Base-by-base conservation (phyloP, 1,284 basidiomycete species). In the Pulveroboletus sp. region DNA sequence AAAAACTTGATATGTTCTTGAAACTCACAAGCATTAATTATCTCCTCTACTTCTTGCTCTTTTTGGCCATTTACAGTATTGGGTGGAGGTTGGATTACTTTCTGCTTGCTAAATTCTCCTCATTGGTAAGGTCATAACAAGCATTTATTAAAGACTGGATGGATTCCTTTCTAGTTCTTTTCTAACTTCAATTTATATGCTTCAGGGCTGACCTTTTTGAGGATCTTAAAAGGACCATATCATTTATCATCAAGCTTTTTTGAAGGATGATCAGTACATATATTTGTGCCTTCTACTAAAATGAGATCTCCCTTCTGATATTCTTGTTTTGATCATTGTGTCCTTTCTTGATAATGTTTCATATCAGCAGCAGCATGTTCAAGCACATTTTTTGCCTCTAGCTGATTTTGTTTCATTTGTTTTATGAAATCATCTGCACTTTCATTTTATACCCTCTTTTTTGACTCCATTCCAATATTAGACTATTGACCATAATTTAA, bases 11-110 rank as follows among this genome's bases (percentile, higher is more conserved):
- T 3, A 8, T 20, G 11, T 9, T 10, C 25, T 2, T 5, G 0
- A 3, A 4, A 15, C 5, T 28, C n/a, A 0, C 11, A n/a, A 2
- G 26, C 26, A 6, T 28, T n/a, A 3, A 40, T 0, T 4, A 49
- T 49, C 0, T 14, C 47, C 5, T 48, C n/a, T 1, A 48, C 17
- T 8, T 48, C 36, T 1, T 48, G 47, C 18, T 48, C 36, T 22
- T 38, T 18, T 1, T 2, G 10, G 14, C 28, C 1, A 12, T 28
- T 31, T 0, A 31, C 4, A 14, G 22, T 0, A 5, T 14, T 9
- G 0, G 17, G 36, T 11, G 38, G 26, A 17, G 38, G 38, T 5
- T 4, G 18, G 8, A 5, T 7, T 3, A 1, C 10, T 4, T 14
- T 48, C 25, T 2, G 14, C 20, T 2, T 4, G 0, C n/a, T n/a